A percentile compares a stretch with the other conserved stretches of the same genome.
phyloP scores from a whole-genome alignment of 257 asterid genomes.

The Anisodus acutangulus region DNA sequence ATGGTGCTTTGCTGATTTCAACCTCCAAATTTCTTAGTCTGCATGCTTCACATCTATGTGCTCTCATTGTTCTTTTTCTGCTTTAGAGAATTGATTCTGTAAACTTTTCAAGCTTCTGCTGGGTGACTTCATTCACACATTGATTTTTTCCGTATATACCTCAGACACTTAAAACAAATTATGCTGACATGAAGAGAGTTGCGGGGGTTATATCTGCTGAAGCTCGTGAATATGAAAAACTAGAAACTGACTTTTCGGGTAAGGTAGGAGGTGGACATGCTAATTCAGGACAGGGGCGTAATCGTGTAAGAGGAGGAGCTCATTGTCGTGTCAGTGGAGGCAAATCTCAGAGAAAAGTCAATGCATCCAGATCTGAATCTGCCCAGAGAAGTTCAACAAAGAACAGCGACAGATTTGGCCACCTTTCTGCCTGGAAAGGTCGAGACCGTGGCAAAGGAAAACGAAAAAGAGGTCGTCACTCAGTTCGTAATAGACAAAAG shows the following conservation, averaged over 20 bases:
- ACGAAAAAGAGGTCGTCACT: slow-evolving; percentile 54
- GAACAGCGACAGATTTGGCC: slow-evolving; percentile 40
- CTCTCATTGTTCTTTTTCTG: background rate
- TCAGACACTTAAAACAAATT: slow-evolving; percentile 54
- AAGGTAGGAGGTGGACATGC: slow-evolving; percentile 40
- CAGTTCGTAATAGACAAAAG: slow-evolving; percentile 50
- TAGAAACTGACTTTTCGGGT: slow-evolving; percentile 43
- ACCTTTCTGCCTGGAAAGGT: slow-evolving; percentile 55
- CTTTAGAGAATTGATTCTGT: background rate
- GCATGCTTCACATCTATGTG: background rate
- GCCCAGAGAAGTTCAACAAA: slow-evolving; percentile 30
- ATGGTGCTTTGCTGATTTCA: background rate
- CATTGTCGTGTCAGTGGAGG: slow-evolving; percentile 50
- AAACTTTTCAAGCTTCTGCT: slow-evolving; percentile 23
- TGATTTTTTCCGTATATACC: slow-evolving; percentile 22
- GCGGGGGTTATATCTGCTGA: slow-evolving; percentile 36
- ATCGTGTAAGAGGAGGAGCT: slow-evolving; percentile 66
- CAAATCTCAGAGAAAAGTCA: slow-evolving; percentile 46
- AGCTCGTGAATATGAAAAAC: slow-evolving; percentile 37
- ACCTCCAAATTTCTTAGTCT: background rate
- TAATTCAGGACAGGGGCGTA: slow-evolving; percentile 55
- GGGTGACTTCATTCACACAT: background rate
- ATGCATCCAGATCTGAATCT: slow-evolving; percentile 40
- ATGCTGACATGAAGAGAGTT: slow-evolving; percentile 37
- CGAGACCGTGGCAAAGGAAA: slow-evolving; percentile 52